phyloP scores from a whole-genome alignment of 2,329 filamentous ascomycete genomes.

The Xylariaceae sp. region DNA sequence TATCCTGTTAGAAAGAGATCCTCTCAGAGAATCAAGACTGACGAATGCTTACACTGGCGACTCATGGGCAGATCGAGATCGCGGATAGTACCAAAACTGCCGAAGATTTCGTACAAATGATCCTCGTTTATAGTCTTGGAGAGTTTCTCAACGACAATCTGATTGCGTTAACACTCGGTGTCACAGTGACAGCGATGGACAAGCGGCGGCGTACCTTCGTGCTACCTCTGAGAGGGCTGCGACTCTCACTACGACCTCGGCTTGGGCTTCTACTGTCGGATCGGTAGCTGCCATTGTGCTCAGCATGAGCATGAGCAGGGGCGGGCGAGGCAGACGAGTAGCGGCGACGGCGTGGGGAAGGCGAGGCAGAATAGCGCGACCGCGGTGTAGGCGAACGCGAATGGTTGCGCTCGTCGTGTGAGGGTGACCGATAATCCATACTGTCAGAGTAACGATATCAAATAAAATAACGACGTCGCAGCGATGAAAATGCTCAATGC shows the following conservation, averaged over 20 bases:
- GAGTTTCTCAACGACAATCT: slow-evolving; percentile 95
- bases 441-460: neutral
- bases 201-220: slow-evolving; percentile 26
- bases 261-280: slow-evolving; percentile 25
- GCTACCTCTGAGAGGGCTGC: slow-evolving; percentile 30
- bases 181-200: neutral
- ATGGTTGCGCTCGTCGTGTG: slow-evolving; percentile 25
- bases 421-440: slow-evolving; percentile 33
- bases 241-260: slow-evolving; percentile 27
- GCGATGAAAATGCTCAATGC: neutral
- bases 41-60: slow-evolving; percentile 58
- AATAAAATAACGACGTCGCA: neutral
- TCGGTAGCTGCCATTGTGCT: slow-evolving; percentile 35
- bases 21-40: neutral
- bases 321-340: slow-evolving; percentile 29
- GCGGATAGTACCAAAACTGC: slow-evolving; percentile 76
- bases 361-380: slow-evolving; percentile 37
- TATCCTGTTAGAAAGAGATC: slow-evolving; percentile 3
- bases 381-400: slow-evolving; percentile 35
- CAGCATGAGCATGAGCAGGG: slow-evolving; percentile 27
- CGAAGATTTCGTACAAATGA: slow-evolving; percentile 89
- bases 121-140: slow-evolving; percentile 90
- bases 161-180: slow-evolving; percentile 4
- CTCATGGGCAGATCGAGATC: slow-evolving; percentile 90
- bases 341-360: slow-evolving; percentile 30